phyloP scores from a whole-genome alignment of 306 rosid genomes.

The Carpinus fangiana region DNA sequence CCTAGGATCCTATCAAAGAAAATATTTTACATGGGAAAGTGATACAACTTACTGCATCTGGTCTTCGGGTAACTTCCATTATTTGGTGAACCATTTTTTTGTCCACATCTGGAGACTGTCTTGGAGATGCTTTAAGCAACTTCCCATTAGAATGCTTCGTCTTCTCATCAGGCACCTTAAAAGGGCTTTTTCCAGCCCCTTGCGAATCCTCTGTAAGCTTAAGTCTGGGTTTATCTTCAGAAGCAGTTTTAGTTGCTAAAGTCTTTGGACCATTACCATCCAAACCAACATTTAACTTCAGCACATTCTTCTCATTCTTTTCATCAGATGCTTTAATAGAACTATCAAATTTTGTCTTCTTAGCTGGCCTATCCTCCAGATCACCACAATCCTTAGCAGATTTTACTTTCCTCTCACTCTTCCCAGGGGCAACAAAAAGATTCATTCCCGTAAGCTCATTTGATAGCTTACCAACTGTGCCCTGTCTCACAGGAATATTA shows the following conservation, averaged over 20 bases:
- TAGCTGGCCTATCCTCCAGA: constrained; percentile 37
- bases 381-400: constrained; percentile 26
- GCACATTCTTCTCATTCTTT: constrained; percentile 20
- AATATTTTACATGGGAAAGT: constrained; percentile 1
- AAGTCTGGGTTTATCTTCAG: constrained; percentile 28
- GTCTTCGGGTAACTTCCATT: constrained; percentile 51
- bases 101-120: constrained; percentile 19
- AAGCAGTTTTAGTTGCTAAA: constrained; percentile 13
- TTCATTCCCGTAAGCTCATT: no score
- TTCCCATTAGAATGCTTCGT: constrained; percentile 29
- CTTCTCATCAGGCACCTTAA: constrained; percentile 38
- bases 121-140: constrained; percentile 39
- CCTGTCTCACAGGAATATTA: not conserved
- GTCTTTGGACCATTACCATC: constrained; percentile 26
- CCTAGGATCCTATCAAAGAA: not conserved
- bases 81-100: constrained; percentile 30
- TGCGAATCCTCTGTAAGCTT: constrained; percentile 30
- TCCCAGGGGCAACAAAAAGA: no score
- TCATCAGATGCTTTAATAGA: constrained; percentile 30
- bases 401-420: constrained; percentile 21
- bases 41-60: constrained; percentile 59
- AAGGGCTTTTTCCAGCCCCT: constrained; percentile 36
- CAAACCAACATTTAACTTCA: constrained; percentile 20
- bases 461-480: constrained; percentile 1
- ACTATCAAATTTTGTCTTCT: constrained; percentile 44